A percentile compares a stretch with the other conserved stretches of the same genome.
These are phyloP conservation scores for Ophiostoma sp. DNA, from an alignment of 2,329 filamentous ascomycete genomes.

Conservation along the genomic window DNA sequence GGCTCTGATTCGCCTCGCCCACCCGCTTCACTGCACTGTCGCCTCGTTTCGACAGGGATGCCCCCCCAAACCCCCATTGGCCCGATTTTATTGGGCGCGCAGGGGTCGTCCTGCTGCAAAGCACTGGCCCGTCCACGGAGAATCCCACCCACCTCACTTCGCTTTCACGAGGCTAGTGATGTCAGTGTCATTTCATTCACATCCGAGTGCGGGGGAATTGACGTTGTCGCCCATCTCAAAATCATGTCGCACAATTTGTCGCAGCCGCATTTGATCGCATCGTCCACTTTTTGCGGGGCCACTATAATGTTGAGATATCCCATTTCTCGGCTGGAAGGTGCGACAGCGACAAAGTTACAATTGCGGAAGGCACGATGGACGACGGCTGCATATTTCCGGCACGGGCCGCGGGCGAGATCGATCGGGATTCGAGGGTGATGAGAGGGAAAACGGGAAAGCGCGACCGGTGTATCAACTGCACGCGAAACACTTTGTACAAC, in stretches of 20 bases:
- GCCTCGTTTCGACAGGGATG: constrained; percentile 4
- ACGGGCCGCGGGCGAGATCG: constrained; percentile 1
- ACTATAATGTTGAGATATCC: background rate
- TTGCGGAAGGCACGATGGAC: constrained; percentile 7
- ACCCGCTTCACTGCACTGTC: constrained; percentile 10
- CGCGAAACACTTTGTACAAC: background rate
- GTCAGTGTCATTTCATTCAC: constrained; percentile 16
- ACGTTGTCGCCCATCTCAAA: background rate
- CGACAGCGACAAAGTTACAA: background rate
- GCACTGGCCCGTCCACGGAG: background rate
- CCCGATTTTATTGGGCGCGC: constrained; percentile 17
- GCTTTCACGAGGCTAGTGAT: constrained; percentile 19
- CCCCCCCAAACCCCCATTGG: background rate
- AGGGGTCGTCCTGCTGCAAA: constrained; percentile 15
- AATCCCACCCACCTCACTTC: constrained; percentile 14
- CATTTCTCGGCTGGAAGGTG: background rate
- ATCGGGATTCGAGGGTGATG: background rate
- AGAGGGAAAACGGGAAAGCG: background rate
- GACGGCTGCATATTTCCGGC: background rate
- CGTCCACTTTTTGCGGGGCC: background rate
- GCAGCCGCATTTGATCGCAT: constrained; percentile 1
- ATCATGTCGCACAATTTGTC: background rate
- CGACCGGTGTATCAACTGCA: background rate
- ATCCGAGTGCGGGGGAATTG: background rate
- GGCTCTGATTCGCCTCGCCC: constrained; percentile 16